Evolutionary conservation across 2,329 filamentous ascomycete genomes (phyloP).

Genomic region (Apiospora koreana): DNA sequence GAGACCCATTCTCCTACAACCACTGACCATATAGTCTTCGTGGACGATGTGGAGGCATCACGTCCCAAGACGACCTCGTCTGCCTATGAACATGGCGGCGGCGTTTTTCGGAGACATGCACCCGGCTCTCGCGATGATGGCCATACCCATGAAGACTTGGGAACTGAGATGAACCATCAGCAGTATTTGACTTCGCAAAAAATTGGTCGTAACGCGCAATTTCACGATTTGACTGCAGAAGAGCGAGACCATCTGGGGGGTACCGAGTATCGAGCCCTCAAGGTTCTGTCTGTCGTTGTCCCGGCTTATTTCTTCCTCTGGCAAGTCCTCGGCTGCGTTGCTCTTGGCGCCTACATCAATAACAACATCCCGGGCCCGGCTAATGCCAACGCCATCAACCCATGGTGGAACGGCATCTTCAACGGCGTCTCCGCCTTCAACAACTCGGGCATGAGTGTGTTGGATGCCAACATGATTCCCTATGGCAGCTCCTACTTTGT

Average conservation of each 20-base stretch:
- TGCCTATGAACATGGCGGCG: neutral
- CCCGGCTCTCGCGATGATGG: neutral
- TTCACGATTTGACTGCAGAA: constrained; percentile 46
- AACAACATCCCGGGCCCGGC: constrained; percentile 45
- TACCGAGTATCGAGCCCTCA: constrained; percentile 53
- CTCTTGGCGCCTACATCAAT: constrained; percentile 51
- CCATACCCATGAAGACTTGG: neutral
- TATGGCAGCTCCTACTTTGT: constrained; percentile 44
- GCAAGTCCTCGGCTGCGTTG: constrained; percentile 60
- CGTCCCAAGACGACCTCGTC: neutral
- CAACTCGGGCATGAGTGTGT: constrained; percentile 57
- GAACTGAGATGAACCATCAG: constrained; percentile 6
- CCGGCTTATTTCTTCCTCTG: constrained; percentile 53
- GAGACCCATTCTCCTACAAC: neutral
- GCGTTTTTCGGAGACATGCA: neutral
- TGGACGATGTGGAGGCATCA: neutral
- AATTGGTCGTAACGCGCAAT: constrained; percentile 47
- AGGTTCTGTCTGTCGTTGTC: constrained; percentile 49
- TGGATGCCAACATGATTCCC: constrained; percentile 53
- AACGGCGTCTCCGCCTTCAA: constrained; percentile 58
- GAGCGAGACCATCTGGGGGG: constrained; percentile 53
- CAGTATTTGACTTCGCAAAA: constrained; percentile 20
- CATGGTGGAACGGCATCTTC: constrained; percentile 59
- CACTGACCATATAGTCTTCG: constrained; percentile 15
- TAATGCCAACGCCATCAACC: constrained; percentile 38